These are phyloP conservation scores for Firmiana major DNA, from an alignment of 345 rosid genomes.

Conservation along the genomic window DNA sequence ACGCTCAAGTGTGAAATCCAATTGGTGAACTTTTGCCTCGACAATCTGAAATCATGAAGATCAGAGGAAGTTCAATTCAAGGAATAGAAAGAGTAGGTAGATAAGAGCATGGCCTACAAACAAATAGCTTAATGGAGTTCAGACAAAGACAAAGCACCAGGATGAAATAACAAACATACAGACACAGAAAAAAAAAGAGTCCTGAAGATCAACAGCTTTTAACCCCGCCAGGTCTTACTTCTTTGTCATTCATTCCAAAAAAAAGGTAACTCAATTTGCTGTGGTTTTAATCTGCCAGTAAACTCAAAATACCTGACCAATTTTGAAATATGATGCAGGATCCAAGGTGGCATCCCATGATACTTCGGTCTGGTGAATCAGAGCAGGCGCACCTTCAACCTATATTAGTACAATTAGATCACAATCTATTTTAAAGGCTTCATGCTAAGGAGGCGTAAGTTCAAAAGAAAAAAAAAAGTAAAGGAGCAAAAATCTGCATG, in stretches of 20 bases:
- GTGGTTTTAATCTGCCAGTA: constrained; percentile 4
- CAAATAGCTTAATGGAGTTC: neutral
- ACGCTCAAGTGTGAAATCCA: constrained; percentile 79
- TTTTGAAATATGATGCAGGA: constrained; percentile 70
- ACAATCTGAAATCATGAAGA: constrained; percentile 50
- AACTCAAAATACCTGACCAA: constrained; percentile 69
- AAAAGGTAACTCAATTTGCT: neutral
- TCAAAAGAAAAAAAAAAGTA: neutral
- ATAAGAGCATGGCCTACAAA: neutral
- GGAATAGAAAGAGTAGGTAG: constrained; percentile 1
- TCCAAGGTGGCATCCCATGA: constrained; percentile 98
- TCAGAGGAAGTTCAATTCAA: constrained; percentile 5
- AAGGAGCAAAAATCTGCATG: neutral
- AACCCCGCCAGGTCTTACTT: constrained; percentile 1
- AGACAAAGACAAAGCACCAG: neutral
- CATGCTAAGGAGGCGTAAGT: neutral
- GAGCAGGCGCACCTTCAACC: constrained; percentile 87
- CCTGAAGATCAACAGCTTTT: neutral
- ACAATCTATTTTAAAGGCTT: too few relatives aligned
- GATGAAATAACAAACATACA: neutral
- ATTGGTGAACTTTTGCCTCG: constrained; percentile 92
- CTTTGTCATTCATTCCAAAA: neutral
- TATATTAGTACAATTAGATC: constrained; percentile 26
- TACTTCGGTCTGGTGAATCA: constrained; percentile 89
- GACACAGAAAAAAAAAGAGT: neutral